A percentile compares a stretch with the other conserved stretches of the same genome.
These are phyloP conservation scores for Chlamydomonas sphaeroides DNA, from an alignment of 139 green algal species.

Conservation along the genomic window DNA sequence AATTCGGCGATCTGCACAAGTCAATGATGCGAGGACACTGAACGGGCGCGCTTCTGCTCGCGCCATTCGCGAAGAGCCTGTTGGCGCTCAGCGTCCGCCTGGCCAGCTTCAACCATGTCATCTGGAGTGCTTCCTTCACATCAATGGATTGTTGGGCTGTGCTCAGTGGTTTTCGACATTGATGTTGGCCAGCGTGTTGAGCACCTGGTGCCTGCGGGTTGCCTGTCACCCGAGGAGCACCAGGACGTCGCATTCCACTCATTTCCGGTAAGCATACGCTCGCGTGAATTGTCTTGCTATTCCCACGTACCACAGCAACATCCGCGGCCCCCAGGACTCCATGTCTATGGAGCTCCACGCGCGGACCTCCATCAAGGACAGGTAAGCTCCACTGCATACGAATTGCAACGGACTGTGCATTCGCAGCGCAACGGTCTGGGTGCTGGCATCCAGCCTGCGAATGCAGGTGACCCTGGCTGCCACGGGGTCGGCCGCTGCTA, in stretches of 20 bases:
- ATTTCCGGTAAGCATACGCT: slow-evolving; percentile 64
- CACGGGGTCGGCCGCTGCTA: no score
- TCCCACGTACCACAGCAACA: no score
- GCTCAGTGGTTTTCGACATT: slow-evolving; percentile 74
- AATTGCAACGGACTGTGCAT: no score
- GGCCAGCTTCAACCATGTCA: neutral
- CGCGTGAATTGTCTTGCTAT: neutral
- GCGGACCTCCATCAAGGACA: slow-evolving; percentile 71
- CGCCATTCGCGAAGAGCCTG: no score
- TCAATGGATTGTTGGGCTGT: slow-evolving; percentile 65
- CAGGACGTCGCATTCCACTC: slow-evolving; percentile 67
- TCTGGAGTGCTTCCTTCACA: neutral
- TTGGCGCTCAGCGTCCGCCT: no score
- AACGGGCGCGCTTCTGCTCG: no score
- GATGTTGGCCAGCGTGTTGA: slow-evolving; percentile 71
- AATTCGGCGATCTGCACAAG: no score
- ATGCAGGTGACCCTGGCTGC: no score
- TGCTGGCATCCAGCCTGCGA: no score
- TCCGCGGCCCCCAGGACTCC: slow-evolving; percentile 29
- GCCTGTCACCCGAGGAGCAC: slow-evolving; percentile 60
- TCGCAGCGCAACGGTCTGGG: no score
- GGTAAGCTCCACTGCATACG: no score
- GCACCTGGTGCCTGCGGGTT: slow-evolving; percentile 47
- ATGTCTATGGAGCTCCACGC: slow-evolving; percentile 74
- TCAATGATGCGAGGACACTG: no score